Evolutionary conservation across 371 early-diverging fungal species (phyloP).

Genomic region (Cokeromyces recurvatus): DNA sequence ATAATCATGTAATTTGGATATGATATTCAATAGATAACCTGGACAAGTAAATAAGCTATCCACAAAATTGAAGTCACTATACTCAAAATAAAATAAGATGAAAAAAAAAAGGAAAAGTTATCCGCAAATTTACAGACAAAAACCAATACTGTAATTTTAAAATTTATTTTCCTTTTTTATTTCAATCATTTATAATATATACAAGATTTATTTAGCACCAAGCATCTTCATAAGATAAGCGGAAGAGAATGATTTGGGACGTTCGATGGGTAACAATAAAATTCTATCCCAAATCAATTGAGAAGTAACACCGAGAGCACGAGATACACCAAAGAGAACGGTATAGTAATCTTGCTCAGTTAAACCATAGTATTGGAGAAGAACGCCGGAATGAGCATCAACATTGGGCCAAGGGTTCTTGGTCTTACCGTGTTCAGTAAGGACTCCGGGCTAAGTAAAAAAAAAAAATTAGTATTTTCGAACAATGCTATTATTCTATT

Average conservation of each 20-base stretch:
- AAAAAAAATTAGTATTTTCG: not conserved
- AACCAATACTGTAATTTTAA: too few species aligned
- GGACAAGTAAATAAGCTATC: too few species aligned
- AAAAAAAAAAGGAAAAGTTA: too few species aligned
- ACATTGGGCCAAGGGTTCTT: constrained; percentile 99
- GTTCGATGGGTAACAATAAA: constrained; percentile 88
- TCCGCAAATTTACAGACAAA: too few species aligned
- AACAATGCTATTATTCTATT: too few species aligned
- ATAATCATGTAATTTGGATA: too few species aligned
- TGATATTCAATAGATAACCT: too few species aligned
- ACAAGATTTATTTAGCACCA: constrained; percentile 42
- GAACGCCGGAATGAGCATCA: constrained; percentile 97
- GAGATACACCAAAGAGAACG: constrained; percentile 97
- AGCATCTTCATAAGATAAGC: constrained; percentile 79
- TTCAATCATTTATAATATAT: constrained; percentile 1
- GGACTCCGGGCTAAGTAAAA: constrained; percentile 71
- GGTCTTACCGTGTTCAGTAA: constrained; percentile 99
- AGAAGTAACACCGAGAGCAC: constrained; percentile 91
- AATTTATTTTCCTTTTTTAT: not conserved
- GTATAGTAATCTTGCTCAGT: constrained; percentile 99
- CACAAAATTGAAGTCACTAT: too few species aligned
- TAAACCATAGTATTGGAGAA: constrained; percentile 94
- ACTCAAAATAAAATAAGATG: too few species aligned
- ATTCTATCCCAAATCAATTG: constrained; percentile 97
- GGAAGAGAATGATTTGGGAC: constrained; percentile 93